A percentile compares a stretch with the other conserved stretches of the same genome.
Conservation (phyloP, 2,329 filamentous ascomycete species). For the Teratosphaeria gauchensis region DNA sequence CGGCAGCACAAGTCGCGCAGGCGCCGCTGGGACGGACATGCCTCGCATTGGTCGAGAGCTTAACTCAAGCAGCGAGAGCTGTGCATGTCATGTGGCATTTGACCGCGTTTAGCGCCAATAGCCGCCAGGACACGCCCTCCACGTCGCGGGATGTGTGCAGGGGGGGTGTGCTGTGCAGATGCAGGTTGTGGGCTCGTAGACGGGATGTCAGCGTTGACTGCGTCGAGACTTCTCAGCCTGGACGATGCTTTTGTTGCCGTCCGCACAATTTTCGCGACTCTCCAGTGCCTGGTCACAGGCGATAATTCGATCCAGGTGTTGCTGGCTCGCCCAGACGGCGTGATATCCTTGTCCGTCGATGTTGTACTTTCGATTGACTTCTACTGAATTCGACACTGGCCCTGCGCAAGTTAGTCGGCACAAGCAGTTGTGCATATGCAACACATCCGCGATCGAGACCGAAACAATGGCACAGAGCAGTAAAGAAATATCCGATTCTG, state of each 20-base stretch:
- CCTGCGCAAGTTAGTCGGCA: neutral
- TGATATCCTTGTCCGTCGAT: neutral
- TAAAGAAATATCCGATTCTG: neutral
- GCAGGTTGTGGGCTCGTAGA: neutral
- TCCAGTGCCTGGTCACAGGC: neutral
- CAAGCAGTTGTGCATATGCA: neutral
- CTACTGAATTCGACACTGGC: no score
- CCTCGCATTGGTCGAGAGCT: neutral
- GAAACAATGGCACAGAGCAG: neutral
- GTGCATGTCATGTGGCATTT: neutral
- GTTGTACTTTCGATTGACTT: neutral
- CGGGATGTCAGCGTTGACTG: neutral
- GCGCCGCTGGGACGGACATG: neutral
- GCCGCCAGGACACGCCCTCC: neutral
- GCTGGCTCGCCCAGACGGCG: neutral
- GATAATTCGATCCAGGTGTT: neutral
- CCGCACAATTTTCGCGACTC: neutral
- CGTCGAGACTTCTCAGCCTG: neutral
- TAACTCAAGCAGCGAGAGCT: neutral
- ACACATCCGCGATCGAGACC: neutral
- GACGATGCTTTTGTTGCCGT: neutral
- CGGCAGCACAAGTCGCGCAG: neutral
- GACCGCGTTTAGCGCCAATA: neutral
- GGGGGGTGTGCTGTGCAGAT: neutral
- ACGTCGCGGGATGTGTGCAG: no score